Evolutionary conservation across 2,329 filamentous ascomycete genomes (phyloP).

Genomic region (Aspergillus nomiae): DNA sequence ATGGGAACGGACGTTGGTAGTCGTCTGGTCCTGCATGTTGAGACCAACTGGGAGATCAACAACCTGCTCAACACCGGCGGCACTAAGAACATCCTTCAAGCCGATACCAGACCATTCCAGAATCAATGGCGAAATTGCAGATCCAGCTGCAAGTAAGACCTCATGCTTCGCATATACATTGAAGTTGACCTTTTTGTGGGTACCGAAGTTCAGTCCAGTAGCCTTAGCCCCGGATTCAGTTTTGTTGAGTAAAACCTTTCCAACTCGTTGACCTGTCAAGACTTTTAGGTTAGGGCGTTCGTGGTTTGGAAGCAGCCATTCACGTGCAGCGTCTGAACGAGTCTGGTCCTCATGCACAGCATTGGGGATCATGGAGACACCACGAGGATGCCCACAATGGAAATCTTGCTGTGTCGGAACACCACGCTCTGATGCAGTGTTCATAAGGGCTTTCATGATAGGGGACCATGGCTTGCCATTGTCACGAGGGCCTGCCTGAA

Average conservation of each 20-base stretch:
- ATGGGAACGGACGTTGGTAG: slow-evolving; percentile 21
- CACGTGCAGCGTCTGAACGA: slow-evolving; percentile 30
- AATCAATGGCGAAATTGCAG: slow-evolving; percentile 28
- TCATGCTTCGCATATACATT: slow-evolving; percentile 26
- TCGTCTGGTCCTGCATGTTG: slow-evolving; percentile 35
- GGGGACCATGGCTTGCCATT: slow-evolving; percentile 23
- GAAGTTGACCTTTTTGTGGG: slow-evolving; percentile 25
- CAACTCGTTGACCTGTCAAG: slow-evolving; percentile 31
- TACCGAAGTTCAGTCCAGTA: slow-evolving; percentile 31
- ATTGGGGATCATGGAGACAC: slow-evolving; percentile 34
- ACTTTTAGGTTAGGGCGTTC: slow-evolving; percentile 21
- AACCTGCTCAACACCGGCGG: slow-evolving; percentile 19
- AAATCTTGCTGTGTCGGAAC: slow-evolving; percentile 24
- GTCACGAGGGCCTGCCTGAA: slow-evolving; percentile 26
- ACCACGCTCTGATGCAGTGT: slow-evolving; percentile 14
- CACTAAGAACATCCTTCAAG: slow-evolving; percentile 18
- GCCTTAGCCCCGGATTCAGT: slow-evolving; percentile 15
- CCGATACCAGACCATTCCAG: slow-evolving; percentile 34
- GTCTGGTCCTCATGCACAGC: slow-evolving; percentile 25
- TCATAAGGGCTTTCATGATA: slow-evolving; percentile 28
- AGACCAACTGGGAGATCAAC: slow-evolving; percentile 32
- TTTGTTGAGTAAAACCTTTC: slow-evolving; percentile 25
- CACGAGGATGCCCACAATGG: slow-evolving; percentile 28
- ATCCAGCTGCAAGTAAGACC: slow-evolving; percentile 31
- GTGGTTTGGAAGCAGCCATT: slow-evolving; percentile 31